Percentiles rank a stretch among this genome's conserved stretches.
Conservation (phyloP, 257 asterid species). For the Solanum medicagineum region DNA sequence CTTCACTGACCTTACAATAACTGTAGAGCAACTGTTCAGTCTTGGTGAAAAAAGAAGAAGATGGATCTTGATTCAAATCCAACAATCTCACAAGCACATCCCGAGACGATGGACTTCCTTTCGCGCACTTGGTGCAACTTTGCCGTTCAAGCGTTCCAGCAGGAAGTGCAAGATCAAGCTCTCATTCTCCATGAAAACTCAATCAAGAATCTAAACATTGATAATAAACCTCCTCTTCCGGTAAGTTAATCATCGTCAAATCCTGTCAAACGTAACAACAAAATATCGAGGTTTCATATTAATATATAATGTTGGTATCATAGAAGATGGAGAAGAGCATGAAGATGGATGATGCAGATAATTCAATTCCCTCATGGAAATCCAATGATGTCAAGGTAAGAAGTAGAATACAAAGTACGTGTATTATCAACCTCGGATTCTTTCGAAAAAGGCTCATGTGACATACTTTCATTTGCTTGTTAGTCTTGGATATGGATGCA, state of each 20-base stretch:
- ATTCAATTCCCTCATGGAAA: constrained; percentile 65
- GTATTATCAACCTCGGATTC: neutral
- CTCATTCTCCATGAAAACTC: constrained; percentile 39
- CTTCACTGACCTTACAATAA: constrained; percentile 14
- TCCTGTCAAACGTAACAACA: neutral
- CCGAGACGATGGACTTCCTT: constrained; percentile 92
- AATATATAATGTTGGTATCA: neutral
- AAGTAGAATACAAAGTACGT: neutral
- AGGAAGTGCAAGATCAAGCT: constrained; percentile 37
- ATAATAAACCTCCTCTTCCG: constrained; percentile 22
- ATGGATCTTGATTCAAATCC: constrained; percentile 43
- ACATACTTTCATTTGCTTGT: neutral
- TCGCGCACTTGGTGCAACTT: constrained; percentile 79
- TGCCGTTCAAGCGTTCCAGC: constrained; percentile 69
- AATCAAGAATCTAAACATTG: constrained; percentile 20
- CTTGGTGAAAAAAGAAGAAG: neutral
- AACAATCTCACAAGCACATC: constrained; percentile 76
- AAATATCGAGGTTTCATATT: neutral
- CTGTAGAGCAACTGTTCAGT: neutral
- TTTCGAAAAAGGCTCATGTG: neutral
- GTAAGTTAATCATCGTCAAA: constrained; percentile 23
- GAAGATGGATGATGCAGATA: constrained; percentile 46
- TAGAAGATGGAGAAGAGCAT: constrained; percentile 43
- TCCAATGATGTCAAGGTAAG: constrained; percentile 71
- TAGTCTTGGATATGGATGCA: constrained; percentile 99